Conservation (phyloP, 306 rosid genomes). For the Datisca glomerata region DNA sequence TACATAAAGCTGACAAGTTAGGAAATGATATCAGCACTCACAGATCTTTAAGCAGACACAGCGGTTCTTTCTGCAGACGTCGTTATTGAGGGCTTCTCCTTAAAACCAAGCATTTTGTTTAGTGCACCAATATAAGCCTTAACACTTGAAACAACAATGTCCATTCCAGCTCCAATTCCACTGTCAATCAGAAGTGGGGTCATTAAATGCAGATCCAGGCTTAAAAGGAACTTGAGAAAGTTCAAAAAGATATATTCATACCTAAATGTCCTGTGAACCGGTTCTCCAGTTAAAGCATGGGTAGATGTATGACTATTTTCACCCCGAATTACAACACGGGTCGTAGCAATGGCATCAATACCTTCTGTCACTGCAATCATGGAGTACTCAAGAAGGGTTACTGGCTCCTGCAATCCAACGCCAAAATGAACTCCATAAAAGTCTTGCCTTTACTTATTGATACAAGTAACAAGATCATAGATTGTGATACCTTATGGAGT, state of each 20-base stretch:
- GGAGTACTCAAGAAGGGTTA: constrained; percentile 77
- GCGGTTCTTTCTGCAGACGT: constrained; percentile 20
- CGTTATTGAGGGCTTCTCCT: constrained; percentile 13
- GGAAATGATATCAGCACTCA: no score
- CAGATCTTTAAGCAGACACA: constrained; percentile 17
- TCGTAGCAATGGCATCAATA: constrained; percentile 93
- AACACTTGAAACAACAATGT: constrained; percentile 87
- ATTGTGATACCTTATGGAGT: no score
- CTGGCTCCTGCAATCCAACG: constrained; percentile 55
- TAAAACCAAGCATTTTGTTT: constrained; percentile 82
- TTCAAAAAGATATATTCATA: no score
- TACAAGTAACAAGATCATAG: no score
- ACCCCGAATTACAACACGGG: constrained; percentile 67
- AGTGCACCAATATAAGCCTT: constrained; percentile 81
- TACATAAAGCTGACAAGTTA: no score
- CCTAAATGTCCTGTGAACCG: constrained; percentile 68
- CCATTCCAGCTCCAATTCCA: constrained; percentile 90
- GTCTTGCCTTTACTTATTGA: background rate
- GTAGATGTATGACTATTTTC: constrained; percentile 28
- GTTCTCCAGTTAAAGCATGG: constrained; percentile 47
- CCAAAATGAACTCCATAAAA: constrained; percentile 3
- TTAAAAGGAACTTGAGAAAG: no score
- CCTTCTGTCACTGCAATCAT: constrained; percentile 88
- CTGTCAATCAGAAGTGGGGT: no score
- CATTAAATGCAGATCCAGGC: background rate